These are phyloP conservation scores for Paecilomyces formosus DNA, from an alignment of 2,329 filamentous ascomycete species.

Conservation along the genomic window DNA sequence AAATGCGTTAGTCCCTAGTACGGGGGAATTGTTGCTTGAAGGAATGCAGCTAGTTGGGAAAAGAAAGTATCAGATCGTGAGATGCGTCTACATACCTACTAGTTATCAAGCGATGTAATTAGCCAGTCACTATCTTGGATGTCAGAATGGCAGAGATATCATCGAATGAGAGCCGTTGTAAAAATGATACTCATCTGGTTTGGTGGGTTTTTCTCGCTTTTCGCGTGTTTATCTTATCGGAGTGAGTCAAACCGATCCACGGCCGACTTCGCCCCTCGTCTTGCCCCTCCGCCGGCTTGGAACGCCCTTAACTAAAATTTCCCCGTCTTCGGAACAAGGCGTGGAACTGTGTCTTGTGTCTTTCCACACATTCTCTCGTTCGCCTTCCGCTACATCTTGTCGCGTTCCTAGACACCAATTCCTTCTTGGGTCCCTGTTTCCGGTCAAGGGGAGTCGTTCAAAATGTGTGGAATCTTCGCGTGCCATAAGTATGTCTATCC, in stretches of 20 bases:
- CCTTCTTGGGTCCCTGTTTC: not conserved
- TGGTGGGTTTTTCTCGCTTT: constrained; percentile 1
- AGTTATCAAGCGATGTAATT: too few relatives aligned
- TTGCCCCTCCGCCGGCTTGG: not conserved
- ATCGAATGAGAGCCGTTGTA: not conserved
- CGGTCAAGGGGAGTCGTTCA: constrained; percentile 33
- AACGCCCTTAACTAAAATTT: constrained; percentile 6
- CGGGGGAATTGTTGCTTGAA: too few relatives aligned
- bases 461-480: constrained; percentile 95
- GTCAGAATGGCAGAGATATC: not conserved
- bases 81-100: too few relatives aligned
- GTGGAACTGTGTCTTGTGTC: not conserved
- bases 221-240: constrained; percentile 18
- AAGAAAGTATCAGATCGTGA: too few relatives aligned
- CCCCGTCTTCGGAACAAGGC: not conserved
- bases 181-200: too few relatives aligned
- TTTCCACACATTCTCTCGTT: not conserved
- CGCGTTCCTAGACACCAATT: not conserved
- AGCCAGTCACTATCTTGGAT: too few relatives aligned
- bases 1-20: too few relatives aligned
- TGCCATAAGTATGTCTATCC: constrained; percentile 67
- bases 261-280: constrained; percentile 2
- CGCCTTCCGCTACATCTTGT: not conserved
- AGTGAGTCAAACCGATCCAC: constrained; percentile 14
- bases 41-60: too few relatives aligned